Evolutionary conservation across 768 basidiomycete species (phyloP), one percentile per base, ranked within the genome.

Genomic region (Cubamyces sp.): DNA sequence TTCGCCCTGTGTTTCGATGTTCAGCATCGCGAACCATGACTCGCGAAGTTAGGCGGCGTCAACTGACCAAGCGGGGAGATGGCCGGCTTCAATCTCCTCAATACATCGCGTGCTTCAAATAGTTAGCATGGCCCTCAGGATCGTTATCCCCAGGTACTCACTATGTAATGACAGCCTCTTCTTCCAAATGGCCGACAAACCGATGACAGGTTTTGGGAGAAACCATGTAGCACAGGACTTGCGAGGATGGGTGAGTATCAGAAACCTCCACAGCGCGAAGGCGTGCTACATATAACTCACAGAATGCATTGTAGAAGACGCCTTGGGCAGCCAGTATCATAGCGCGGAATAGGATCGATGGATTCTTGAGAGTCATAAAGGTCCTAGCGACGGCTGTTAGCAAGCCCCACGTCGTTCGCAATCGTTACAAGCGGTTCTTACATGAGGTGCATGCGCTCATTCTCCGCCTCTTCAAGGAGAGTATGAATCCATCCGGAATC

Each of bases 371-470:
- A 8, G 93, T 91, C 92, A 98, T 92, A 78, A 98, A 99, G 2
- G 96, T 97, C 87, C 92, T 91, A 57, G 57, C 4, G 66, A 43
- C 53, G 66, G 37, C 64, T 57, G 53, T 56, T 18, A 69, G 69
- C 46, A 16, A 26, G 49, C 3, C 15, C n/a, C n/a, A n/a, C n/a
- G n/a, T n/a, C n/a, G n/a, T n/a, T n/a, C n/a, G n/a, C n/a, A n/a
- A n/a, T n/a, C n/a, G n/a, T n/a, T n/a, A n/a, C n/a, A n/a, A n/a
- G n/a, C n/a, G 57, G 62, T n/a, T 30, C 28, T 41, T 28, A 92
- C 90, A 96, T 91, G 55, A 96, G 81, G 74, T 96, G 94, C 92
- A 97, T 96, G 39, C 96, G 81, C 77, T 99, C 96, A 72, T 98
- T 98, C 72, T 98, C 94, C 12, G 95, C 94, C 77, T 97, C 96